Evolutionary conservation across 768 basidiomycete species (phyloP).

Genomic region (Mycena vulgaris): DNA sequence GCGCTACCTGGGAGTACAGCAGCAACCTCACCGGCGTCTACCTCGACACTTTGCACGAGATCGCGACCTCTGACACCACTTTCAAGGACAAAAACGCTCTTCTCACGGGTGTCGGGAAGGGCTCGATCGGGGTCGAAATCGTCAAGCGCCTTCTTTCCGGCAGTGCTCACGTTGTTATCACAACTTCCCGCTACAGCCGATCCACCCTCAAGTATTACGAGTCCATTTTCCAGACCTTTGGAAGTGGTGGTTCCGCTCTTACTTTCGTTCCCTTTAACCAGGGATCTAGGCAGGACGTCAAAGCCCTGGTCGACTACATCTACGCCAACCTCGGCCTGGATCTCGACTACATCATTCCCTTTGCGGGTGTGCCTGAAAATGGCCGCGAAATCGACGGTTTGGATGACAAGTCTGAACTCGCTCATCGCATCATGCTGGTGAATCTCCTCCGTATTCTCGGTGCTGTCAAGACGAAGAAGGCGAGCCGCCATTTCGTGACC

Average conservation of each 20-base stretch:
- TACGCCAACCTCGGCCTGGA: constrained; percentile 96
- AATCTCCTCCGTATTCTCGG: constrained; percentile 97
- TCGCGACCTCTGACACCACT: constrained; percentile 97
- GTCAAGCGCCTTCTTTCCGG: constrained; percentile 97
- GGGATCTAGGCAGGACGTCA: constrained; percentile 98
- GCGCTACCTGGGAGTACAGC: constrained; percentile 95
- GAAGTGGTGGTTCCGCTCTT: constrained; percentile 95
- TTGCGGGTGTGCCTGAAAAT: constrained; percentile 98
- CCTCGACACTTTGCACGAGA: constrained; percentile 97
- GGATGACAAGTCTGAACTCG: constrained; percentile 97
- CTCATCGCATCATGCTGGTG: constrained; percentile 98
- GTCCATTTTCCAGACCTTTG: constrained; percentile 95
- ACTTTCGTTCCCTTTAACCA: constrained; percentile 99
- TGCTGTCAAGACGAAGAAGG: constrained; percentile 98
- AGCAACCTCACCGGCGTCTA: constrained; percentile 97
- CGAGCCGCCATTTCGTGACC: constrained; percentile 95
- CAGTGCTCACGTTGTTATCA: constrained; percentile 96
- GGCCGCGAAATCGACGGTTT: constrained; percentile 98
- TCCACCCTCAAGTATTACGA: constrained; percentile 98
- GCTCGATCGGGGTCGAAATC: constrained; percentile 98
- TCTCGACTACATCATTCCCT: constrained; percentile 98
- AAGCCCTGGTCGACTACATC: constrained; percentile 98
- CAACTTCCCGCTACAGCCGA: constrained; percentile 97
- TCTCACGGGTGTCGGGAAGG: constrained; percentile 97
- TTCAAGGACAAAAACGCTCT: constrained; percentile 99